phyloP scores from a whole-genome alignment of 257 asterid species.

The Scutellaria barbata region DNA sequence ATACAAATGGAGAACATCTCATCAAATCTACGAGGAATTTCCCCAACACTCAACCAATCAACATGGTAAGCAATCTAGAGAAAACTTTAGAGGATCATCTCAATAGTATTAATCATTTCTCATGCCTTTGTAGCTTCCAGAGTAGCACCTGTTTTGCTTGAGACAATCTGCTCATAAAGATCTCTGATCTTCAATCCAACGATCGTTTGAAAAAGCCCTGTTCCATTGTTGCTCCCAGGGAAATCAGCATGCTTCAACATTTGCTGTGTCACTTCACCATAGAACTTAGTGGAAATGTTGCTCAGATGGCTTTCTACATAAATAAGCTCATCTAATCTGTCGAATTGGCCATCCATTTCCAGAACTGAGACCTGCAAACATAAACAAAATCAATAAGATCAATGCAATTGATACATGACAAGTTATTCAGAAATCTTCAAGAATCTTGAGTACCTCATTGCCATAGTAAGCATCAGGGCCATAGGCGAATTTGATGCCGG shows the following conservation, averaged over 20 bases:
- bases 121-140: conserved; percentile 75
- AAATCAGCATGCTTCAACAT: conserved; percentile 93
- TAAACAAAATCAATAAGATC: background rate
- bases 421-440: background rate
- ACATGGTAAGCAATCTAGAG: conserved; percentile 34
- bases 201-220: conserved; percentile 96
- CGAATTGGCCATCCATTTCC: conserved; percentile 99
- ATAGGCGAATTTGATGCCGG: conserved; percentile 91
- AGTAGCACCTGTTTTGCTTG: conserved; percentile 57
- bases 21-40: conserved; percentile 35
- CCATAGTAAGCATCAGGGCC: conserved; percentile 88
- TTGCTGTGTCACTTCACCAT: conserved; percentile 98
- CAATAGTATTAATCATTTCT: conserved; percentile 27
- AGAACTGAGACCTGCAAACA: conserved; percentile 72
- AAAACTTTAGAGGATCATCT: conserved; percentile 18
- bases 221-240: conserved; percentile 98
- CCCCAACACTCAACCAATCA: conserved; percentile 43
- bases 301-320: conserved; percentile 96
- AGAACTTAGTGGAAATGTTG: conserved; percentile 89
- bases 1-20: conserved; percentile 44
- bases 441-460: conserved; percentile 65
- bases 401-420: background rate
- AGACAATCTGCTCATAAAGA: conserved; percentile 81
- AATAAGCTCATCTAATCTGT: conserved; percentile 91
- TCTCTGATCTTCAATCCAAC: conserved; percentile 91